Evolutionary conservation across 164 flowering plant species (phyloP).

Genomic region (Annona cherimola): DNA sequence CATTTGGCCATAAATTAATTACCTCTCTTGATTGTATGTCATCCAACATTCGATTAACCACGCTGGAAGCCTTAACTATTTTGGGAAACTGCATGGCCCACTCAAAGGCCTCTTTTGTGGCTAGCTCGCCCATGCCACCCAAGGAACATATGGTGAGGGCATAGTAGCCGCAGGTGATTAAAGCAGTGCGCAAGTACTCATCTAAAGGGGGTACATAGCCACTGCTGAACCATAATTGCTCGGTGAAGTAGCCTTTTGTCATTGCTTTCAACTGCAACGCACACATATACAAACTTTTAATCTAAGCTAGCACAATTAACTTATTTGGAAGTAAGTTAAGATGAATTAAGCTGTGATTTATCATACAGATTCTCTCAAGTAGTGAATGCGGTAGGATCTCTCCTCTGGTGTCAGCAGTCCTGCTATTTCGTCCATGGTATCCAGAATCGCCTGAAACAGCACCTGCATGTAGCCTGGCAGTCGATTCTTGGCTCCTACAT

Average conservation of each 20-base stretch:
- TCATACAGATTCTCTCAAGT: neutral
- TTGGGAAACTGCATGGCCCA: neutral
- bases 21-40: conserved; percentile 3
- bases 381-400: neutral
- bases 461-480: conserved; percentile 4
- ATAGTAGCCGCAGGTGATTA: neutral
- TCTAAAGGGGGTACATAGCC: neutral
- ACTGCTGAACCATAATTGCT: neutral
- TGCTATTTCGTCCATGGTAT: neutral
- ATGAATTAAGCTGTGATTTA: neutral
- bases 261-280: neutral
- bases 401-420: neutral
- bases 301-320: too few species aligned
- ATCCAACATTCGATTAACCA: neutral
- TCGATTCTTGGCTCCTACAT: neutral
- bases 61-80: neutral
- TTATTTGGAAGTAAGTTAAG: neutral
- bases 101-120: neutral
- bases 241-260: conserved; percentile 1
- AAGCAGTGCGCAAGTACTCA: neutral
- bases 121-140: conserved; percentile 4
- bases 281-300: neutral
- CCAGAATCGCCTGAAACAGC: neutral
- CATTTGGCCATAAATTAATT: too few species aligned
- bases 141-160: neutral